These are phyloP conservation scores for Fusarium stilboides DNA, from an alignment of 2,329 filamentous ascomycete species.

Conservation along the genomic window DNA sequence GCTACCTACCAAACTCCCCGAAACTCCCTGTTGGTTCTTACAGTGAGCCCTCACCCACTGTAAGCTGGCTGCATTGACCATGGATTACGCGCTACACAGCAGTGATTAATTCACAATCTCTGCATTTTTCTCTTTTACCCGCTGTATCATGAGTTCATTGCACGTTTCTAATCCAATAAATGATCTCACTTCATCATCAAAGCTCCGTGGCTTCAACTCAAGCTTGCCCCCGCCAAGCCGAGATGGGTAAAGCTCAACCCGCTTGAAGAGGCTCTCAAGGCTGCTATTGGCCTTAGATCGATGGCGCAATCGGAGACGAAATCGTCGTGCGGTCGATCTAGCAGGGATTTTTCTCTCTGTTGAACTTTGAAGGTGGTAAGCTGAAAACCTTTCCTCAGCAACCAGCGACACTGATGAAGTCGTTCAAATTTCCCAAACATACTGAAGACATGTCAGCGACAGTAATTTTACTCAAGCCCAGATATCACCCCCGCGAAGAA, in stretches of 20 bases:
- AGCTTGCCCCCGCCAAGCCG: conserved; percentile 27
- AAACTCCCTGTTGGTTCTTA: conserved; percentile 10
- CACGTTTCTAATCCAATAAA: conserved; percentile 25
- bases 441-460: neutral
- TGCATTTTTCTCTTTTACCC: conserved; percentile 7
- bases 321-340: conserved; percentile 43
- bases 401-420: neutral
- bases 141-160: conserved; percentile 17
- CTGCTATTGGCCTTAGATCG: conserved; percentile 11
- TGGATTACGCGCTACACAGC: conserved; percentile 1
- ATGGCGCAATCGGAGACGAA: conserved; percentile 47
- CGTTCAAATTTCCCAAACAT: neutral
- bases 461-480: neutral
- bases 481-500: neutral
- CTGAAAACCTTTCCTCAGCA: conserved; percentile 6
- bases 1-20: conserved; percentile 35
- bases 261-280: conserved; percentile 15
- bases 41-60: conserved; percentile 3
- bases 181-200: conserved; percentile 30
- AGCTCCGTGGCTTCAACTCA: conserved; percentile 12
- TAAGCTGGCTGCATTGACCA: neutral
- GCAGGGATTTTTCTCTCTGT: conserved; percentile 16
- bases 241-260: conserved; percentile 27
- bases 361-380: conserved; percentile 6
- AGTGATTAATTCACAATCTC: neutral